Conservation (phyloP, 73 alveolate genomes). For the Blepharisma stoltei region DNA sequence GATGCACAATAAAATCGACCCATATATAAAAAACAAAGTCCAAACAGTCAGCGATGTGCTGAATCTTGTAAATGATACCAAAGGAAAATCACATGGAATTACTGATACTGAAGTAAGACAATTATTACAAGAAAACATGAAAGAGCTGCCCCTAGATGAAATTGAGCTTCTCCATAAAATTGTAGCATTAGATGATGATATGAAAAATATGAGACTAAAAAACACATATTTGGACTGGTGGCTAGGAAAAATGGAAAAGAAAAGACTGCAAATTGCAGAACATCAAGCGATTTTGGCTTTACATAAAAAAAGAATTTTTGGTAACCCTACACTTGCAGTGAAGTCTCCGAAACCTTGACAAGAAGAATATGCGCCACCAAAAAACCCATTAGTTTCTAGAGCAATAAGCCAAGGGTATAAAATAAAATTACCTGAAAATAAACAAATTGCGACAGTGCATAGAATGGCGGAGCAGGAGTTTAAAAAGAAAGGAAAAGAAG, state of each 20-base stretch:
- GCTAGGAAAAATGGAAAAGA: conserved; percentile 8
- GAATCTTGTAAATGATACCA: not conserved
- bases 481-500: not conserved
- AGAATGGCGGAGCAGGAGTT: too few species aligned
- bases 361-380: too few species aligned
- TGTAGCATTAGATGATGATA: conserved; percentile 10
- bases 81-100: not conserved
- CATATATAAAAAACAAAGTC: not conserved
- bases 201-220: not conserved
- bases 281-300: conserved; percentile 16
- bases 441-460: too few species aligned
- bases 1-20: not conserved
- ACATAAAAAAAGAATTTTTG: conserved; percentile 23
- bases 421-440: too few species aligned
- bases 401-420: too few species aligned
- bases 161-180: not conserved
- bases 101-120: not conserved
- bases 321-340: not conserved
- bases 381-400: too few species aligned
- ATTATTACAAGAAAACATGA: not conserved
- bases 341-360: not conserved
- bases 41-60: conserved; percentile 17
- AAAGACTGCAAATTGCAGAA: not conserved
- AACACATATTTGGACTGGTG: conserved; percentile 22
- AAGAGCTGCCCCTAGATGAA: not conserved